Evolutionary conservation across 768 basidiomycete species (phyloP), one percentile per base, ranked within the genome.

Genomic region (Mycena rosella): DNA sequence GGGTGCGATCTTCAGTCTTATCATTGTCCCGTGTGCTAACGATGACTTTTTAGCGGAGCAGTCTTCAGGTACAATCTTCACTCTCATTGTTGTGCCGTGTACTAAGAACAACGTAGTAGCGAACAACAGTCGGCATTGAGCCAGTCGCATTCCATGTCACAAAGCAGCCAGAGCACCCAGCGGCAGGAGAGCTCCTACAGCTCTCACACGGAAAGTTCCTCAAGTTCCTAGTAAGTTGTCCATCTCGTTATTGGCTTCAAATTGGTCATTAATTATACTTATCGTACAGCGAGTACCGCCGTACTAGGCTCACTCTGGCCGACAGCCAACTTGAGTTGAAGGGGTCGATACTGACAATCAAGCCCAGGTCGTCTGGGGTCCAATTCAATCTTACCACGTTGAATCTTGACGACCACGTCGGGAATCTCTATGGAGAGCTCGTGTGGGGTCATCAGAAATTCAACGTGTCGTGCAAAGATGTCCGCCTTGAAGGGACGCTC

Each of bases 41-140:
- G 32, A 34, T 13, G 32, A 34, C 32, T 34, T 34, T 34, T 14
- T 56, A 42, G 42, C 26, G 55, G 38, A 26, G 26, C 24, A 24
- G 24, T 13, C 5, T 13, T 40, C 15, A 32, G 51, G 51, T 52
- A 52, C 14, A 13, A 27, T 55, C 15, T 40, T 55, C 54, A 18
- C 34, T 34, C 24, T 55, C 54, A 32, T 18, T 22, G 13, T 22
- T 40, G 13, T 26, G 15, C 51, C 1, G 51, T 52, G 29, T 52
- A 26, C 51, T 52, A 32, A 52, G 17, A 26, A 30, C 15, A 52
- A 32, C 8, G 17, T 52, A 27, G 18, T 20, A 52, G 51, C 17
- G 52, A 27, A 34, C 52, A 53, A 53, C 52, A 53, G 32, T 53
- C 32, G 52, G 30, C 52, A 6, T 34, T 22, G 15, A 53, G 32